Evolutionary conservation across 495 filamentous ascomycete genomes (phyloP).

Genomic region (Sphaerosporella brunnea): DNA sequence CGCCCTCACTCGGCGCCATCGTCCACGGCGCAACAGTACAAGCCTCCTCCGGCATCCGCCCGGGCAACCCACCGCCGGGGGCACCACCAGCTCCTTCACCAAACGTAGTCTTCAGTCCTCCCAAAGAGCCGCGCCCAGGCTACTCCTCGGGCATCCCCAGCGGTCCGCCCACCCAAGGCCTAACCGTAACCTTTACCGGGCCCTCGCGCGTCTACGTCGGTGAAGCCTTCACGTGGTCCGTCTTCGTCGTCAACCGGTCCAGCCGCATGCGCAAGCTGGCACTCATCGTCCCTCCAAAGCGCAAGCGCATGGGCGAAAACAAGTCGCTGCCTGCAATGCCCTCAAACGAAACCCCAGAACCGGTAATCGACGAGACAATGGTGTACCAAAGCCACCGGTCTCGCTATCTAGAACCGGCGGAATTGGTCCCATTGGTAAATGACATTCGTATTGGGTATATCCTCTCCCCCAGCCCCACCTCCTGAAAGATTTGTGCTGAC

Average conservation of each 20-base stretch:
- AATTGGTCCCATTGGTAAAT: slow-evolving; percentile 64
- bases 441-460: slow-evolving; percentile 66
- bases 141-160: slow-evolving; percentile 53
- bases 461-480: slow-evolving; percentile 6
- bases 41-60: slow-evolving; percentile 27
- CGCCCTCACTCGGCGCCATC: slow-evolving; percentile 36
- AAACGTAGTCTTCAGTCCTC: slow-evolving; percentile 38
- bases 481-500: not conserved
- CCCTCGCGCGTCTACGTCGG: slow-evolving; percentile 41
- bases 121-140: slow-evolving; percentile 31
- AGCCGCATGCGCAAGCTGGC: slow-evolving; percentile 52
- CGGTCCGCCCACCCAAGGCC: slow-evolving; percentile 15
- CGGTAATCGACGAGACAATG: slow-evolving; percentile 68
- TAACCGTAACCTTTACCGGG: slow-evolving; percentile 26
- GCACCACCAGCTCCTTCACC: slow-evolving; percentile 30
- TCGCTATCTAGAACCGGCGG: slow-evolving; percentile 49
- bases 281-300: slow-evolving; percentile 58
- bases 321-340: slow-evolving; percentile 38
- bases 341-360: slow-evolving; percentile 41
- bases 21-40: slow-evolving; percentile 31
- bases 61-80: slow-evolving; percentile 9
- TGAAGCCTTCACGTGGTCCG: slow-evolving; percentile 64
- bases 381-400: slow-evolving; percentile 68
- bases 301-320: slow-evolving; percentile 50
- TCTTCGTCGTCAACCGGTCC: slow-evolving; percentile 72